Evolutionary conservation across 331 rosid species (phyloP).

Genomic region (Telfairia occidentalis): DNA sequence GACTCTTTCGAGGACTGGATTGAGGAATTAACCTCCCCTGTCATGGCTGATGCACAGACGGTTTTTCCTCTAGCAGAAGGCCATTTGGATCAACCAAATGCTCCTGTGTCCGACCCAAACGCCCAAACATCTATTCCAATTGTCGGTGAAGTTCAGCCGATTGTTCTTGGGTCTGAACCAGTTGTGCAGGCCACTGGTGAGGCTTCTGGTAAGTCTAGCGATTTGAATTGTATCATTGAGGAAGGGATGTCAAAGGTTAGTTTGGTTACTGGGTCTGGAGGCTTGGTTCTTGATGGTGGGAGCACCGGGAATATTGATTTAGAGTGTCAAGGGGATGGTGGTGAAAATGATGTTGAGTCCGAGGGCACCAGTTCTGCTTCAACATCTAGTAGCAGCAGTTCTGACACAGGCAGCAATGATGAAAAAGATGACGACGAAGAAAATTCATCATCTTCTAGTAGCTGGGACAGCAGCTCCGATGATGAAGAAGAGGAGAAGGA

Average conservation of each 20-base stretch:
- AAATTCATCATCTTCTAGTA: slow-evolving; percentile 11
- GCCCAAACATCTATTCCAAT: background rate
- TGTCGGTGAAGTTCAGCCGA: background rate
- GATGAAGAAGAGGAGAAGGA: slow-evolving; percentile 11
- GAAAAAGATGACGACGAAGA: background rate
- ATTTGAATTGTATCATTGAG: slow-evolving; percentile 26
- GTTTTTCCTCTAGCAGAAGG: background rate
- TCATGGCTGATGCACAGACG: slow-evolving; percentile 17
- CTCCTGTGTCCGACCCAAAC: background rate
- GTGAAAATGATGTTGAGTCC: slow-evolving; percentile 24
- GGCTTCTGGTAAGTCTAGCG: background rate
- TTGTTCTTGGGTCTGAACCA: background rate
- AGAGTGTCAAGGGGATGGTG: slow-evolving; percentile 5
- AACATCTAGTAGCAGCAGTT: slow-evolving; percentile 21
- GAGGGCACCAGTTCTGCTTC: slow-evolving; percentile 23
- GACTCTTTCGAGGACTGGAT: slow-evolving; percentile 42
- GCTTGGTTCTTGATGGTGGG: slow-evolving; percentile 16
- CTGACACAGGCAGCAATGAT: slow-evolving; percentile 1
- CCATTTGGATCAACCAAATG: background rate
- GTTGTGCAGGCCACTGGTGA: slow-evolving; percentile 8
- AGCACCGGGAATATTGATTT: slow-evolving; percentile 16
- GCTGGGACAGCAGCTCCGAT: slow-evolving; percentile 16
- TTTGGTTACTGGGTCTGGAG: slow-evolving; percentile 23
- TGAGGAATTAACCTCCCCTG: slow-evolving; percentile 18
- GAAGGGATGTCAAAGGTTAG: slow-evolving; percentile 32